Percentiles rank a stretch among this genome's conserved stretches.
Evolutionary conservation across 2,329 filamentous ascomycete genomes (phyloP).

Genomic region (Periconia digitata): DNA sequence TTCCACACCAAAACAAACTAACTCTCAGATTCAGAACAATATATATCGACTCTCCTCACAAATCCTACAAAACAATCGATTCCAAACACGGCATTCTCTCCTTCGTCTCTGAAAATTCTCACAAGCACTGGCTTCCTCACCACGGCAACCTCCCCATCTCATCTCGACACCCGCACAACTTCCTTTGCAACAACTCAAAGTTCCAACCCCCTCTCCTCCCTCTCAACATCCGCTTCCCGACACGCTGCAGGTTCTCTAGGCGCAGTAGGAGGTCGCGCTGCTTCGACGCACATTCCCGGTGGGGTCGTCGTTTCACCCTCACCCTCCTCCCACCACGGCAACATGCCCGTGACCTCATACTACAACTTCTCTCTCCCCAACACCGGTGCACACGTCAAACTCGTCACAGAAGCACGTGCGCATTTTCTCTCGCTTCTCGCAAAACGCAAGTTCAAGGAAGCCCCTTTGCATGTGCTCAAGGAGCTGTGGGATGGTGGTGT

Average conservation of each 20-base stretch:
- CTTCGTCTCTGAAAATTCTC: constrained; percentile 58
- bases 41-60: constrained; percentile 54
- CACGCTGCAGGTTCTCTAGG: constrained; percentile 69
- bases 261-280: constrained; percentile 69
- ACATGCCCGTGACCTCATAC: constrained; percentile 27
- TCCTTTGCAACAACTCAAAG: constrained; percentile 48
- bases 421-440: constrained; percentile 65
- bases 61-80: constrained; percentile 54
- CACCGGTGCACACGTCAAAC: constrained; percentile 67
- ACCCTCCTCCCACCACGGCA: constrained; percentile 5
- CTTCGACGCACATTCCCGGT: constrained; percentile 67
- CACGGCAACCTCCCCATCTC: constrained; percentile 37
- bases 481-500: constrained; percentile 73
- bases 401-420: constrained; percentile 62
- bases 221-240: constrained; percentile 62
- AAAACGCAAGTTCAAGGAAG: constrained; percentile 62
- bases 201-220: constrained; percentile 54
- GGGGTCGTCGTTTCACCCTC: constrained; percentile 49
- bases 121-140: constrained; percentile 70
- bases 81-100: constrained; percentile 44
- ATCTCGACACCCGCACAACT: constrained; percentile 33
- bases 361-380: constrained; percentile 64
- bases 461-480: constrained; percentile 61
- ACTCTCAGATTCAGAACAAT: too few species aligned
- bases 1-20: too few species aligned